Conservation (phyloP, 192 early-diverging fungal species). For the Geranomyces michiganensis region DNA sequence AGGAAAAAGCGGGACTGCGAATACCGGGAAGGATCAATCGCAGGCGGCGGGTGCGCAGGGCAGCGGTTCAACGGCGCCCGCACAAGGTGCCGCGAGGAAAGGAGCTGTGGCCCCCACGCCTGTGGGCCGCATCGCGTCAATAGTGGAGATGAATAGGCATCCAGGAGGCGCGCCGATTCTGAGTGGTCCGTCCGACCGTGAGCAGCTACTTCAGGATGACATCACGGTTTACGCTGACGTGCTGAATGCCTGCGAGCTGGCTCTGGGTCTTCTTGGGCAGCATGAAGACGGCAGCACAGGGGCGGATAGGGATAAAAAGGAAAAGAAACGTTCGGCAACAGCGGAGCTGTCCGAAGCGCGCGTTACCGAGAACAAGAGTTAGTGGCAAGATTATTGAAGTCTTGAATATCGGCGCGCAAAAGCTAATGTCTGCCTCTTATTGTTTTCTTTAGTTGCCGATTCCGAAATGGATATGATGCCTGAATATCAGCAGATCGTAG, state of each 20-base stretch:
- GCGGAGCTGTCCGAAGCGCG: slow-evolving; percentile 15
- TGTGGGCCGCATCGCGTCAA: slow-evolving; percentile 24
- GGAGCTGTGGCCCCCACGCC: not conserved
- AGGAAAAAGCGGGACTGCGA: slow-evolving; percentile 10
- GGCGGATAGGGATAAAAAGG: slow-evolving; percentile 51
- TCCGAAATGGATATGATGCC: slow-evolving; percentile 49
- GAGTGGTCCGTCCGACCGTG: slow-evolving; percentile 13
- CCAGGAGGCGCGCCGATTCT: not conserved
- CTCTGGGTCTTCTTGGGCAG: slow-evolving; percentile 31
- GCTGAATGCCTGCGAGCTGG: slow-evolving; percentile 39
- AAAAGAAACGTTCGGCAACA: slow-evolving; percentile 43
- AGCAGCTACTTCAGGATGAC: slow-evolving; percentile 35
- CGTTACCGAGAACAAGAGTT: slow-evolving; percentile 42
- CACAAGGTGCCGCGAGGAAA: slow-evolving; percentile 2
- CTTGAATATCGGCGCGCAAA: not conserved
- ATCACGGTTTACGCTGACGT: slow-evolving; percentile 48
- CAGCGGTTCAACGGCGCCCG: not conserved
- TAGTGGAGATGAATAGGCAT: slow-evolving; percentile 26
- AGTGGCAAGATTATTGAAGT: not conserved
- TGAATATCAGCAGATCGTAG: slow-evolving; percentile 49
- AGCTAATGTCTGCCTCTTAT: not conserved
- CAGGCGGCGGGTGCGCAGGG: not conserved
- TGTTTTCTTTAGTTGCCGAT: slow-evolving; percentile 35
- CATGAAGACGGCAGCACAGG: slow-evolving; percentile 40
- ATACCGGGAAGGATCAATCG: not conserved